phyloP scores from a whole-genome alignment of 164 flowering plant species.

The Berberis vulgaris region DNA sequence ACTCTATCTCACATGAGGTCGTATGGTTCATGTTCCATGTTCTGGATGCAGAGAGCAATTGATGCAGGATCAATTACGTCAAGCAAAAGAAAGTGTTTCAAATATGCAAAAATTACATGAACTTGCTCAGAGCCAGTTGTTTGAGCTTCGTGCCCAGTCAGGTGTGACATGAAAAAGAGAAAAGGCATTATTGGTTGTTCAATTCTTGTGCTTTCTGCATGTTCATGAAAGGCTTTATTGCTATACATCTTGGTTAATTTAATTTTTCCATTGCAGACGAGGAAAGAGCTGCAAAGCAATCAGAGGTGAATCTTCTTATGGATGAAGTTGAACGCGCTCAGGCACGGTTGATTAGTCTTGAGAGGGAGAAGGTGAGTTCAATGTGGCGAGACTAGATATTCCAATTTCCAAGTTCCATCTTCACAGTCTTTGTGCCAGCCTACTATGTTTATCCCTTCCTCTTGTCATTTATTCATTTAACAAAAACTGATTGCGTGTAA shows the following conservation, averaged over 20 bases:
- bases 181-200: not conserved
- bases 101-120: conserved; percentile 94
- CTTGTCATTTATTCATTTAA: too few relatives aligned
- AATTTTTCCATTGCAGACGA: conserved; percentile 52
- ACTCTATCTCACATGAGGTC: not conserved
- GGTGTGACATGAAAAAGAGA: conserved; percentile 28
- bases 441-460: too few relatives aligned
- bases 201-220: not conserved
- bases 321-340: conserved; percentile 99
- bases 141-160: conserved; percentile 94
- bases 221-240: not conserved
- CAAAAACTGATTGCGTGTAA: too few relatives aligned
- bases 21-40: conserved; percentile 3
- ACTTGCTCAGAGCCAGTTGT: conserved; percentile 91
- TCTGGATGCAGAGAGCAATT: conserved; percentile 50
- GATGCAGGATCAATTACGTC: conserved; percentile 89
- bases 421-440: too few relatives aligned
- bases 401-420: too few relatives aligned
- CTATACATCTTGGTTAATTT: not conserved
- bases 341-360: conserved; percentile 76
- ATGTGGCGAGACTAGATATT: too few relatives aligned
- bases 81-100: conserved; percentile 88
- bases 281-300: conserved; percentile 89
- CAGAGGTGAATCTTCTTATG: conserved; percentile 86
- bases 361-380: conserved; percentile 84